Evolutionary conservation across 768 basidiomycete species (phyloP).

Genomic region (Lactarius hengduanensis): DNA sequence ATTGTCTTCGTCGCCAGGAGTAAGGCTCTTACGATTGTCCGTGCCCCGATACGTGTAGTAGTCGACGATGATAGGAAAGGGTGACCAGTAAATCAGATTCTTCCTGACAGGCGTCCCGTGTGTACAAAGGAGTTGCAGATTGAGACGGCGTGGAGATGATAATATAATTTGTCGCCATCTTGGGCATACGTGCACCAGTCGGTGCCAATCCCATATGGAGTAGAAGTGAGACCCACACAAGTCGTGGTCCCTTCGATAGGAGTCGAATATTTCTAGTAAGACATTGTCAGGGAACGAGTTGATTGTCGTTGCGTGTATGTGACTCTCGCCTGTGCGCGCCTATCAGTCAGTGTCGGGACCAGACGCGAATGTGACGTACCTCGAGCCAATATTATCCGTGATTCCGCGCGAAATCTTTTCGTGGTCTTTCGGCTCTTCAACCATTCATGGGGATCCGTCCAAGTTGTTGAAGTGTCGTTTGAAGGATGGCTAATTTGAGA

Average conservation of each 20-base stretch:
- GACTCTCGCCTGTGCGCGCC: too few species aligned
- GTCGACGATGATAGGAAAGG: not conserved
- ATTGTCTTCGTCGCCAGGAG: not conserved
- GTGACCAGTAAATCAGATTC: not conserved
- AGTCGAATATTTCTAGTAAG: constrained; percentile 14
- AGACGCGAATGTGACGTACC: not conserved
- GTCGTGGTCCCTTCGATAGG: not conserved
- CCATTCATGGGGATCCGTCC: not conserved
- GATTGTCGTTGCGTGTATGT: not conserved
- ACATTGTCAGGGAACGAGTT: constrained; percentile 10
- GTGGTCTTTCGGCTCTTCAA: not conserved
- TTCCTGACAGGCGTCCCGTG: not conserved
- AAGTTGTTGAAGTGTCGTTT: not conserved
- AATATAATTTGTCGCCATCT: constrained; percentile 12
- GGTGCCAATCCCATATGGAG: not conserved
- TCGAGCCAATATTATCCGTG: not conserved
- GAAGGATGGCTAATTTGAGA: not conserved
- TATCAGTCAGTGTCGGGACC: not conserved
- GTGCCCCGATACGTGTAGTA: not conserved
- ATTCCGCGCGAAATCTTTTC: not conserved
- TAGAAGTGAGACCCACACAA: too few species aligned
- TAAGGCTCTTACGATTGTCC: not conserved
- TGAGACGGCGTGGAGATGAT: constrained; percentile 4
- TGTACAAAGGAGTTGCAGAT: constrained; percentile 10
- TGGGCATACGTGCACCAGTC: constrained; percentile 7